These are phyloP conservation scores for Amphichorda felina DNA, from an alignment of 2,329 filamentous ascomycete genomes.

Conservation along the genomic window DNA sequence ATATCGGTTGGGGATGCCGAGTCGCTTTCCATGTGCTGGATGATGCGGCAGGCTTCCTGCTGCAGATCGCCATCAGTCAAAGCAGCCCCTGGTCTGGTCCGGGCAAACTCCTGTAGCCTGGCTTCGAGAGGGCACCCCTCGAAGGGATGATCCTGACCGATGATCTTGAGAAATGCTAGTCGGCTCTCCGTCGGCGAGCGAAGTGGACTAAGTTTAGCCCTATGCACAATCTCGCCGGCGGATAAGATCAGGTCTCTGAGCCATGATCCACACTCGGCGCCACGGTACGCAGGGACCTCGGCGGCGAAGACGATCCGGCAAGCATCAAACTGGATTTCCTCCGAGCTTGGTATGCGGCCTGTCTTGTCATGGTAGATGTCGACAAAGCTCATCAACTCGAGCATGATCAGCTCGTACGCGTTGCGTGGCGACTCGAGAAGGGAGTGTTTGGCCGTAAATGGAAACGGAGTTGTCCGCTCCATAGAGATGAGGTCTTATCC, in stretches of 20 bases:
- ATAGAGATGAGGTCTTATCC: conserved; percentile 9
- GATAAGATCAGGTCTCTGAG: conserved; percentile 12
- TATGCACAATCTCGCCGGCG: conserved; percentile 3
- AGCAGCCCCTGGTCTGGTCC: not conserved
- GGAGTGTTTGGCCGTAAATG: conserved; percentile 9
- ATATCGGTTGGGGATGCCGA: conserved; percentile 11
- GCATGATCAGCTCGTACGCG: conserved; percentile 22
- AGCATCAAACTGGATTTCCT: conserved; percentile 11
- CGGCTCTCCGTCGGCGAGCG: conserved; percentile 9
- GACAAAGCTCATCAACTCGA: conserved; percentile 18
- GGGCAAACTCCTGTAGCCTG: conserved; percentile 7
- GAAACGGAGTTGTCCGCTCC: conserved; percentile 10
- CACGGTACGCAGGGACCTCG: conserved; percentile 7
- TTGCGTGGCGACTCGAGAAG: conserved; percentile 8
- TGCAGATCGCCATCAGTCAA: conserved; percentile 8
- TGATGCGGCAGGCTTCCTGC: conserved; percentile 10
- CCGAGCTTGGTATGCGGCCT: conserved; percentile 8
- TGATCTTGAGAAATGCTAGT: conserved; percentile 11
- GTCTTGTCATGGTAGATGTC: conserved; percentile 10
- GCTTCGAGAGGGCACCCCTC: conserved; percentile 14
- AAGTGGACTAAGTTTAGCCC: conserved; percentile 12
- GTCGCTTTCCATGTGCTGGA: conserved; percentile 8
- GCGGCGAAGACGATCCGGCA: conserved; percentile 16
- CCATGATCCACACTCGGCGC: conserved; percentile 9
- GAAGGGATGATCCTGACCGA: conserved; percentile 14